Conservation (phyloP, 2,329 filamentous ascomycete species). For the Sporothrix inflata region DNA sequence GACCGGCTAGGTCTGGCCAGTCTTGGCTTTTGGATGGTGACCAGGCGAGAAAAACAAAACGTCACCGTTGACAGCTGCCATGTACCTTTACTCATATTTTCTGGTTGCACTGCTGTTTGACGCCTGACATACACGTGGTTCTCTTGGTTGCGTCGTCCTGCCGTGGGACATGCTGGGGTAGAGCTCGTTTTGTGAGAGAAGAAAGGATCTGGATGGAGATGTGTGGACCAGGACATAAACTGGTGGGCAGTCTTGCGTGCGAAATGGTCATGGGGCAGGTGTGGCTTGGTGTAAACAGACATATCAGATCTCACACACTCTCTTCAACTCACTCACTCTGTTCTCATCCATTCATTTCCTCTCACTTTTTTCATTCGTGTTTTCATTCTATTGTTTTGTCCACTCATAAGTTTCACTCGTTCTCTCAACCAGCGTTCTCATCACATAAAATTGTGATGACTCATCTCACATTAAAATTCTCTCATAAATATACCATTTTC, state of each 20-base stretch:
- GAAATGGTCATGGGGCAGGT: neutral
- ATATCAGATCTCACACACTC: slow-evolving; percentile 4
- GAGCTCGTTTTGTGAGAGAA: neutral
- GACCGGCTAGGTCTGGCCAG: neutral
- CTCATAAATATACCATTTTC: neutral
- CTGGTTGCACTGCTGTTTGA: neutral
- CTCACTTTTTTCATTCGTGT: neutral
- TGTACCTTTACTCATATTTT: neutral
- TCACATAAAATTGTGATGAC: neutral
- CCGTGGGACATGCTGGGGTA: neutral
- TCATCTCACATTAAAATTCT: neutral
- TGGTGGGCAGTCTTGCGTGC: neutral
- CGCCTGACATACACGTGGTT: slow-evolving; percentile 25
- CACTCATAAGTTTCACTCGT: neutral
- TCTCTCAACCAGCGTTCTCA: neutral
- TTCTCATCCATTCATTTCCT: neutral
- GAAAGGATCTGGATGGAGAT: neutral
- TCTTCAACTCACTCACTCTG: neutral
- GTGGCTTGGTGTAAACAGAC: slow-evolving; percentile 1
- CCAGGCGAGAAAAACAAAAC: neutral
- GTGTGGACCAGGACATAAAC: too few relatives aligned
- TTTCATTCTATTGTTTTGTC: neutral
- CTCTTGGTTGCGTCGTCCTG: neutral
- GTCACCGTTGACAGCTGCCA: neutral
- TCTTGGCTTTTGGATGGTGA: neutral